Evolutionary conservation across 1,284 basidiomycete genomes (phyloP).

Genomic region (Kwoniella shivajii): DNA sequence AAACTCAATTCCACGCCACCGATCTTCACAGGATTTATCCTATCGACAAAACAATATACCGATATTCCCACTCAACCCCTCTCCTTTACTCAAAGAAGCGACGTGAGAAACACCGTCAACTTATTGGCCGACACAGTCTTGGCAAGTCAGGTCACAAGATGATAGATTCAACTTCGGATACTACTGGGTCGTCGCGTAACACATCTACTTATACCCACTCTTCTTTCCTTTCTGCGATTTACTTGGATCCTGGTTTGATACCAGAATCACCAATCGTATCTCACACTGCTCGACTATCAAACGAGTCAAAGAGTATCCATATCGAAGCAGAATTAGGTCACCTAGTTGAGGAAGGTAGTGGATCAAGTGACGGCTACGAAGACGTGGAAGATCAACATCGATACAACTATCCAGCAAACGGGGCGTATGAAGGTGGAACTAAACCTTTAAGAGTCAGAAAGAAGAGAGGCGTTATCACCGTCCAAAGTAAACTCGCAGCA

Average conservation of each 20-base stretch:
- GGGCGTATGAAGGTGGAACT: slow-evolving; percentile 25
- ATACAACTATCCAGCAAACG: no score
- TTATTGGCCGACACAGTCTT: no score
- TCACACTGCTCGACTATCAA: not conserved
- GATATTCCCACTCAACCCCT: no score
- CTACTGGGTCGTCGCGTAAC: not conserved
- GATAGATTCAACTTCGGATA: no score
- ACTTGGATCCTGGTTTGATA: not conserved
- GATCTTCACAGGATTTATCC: not conserved
- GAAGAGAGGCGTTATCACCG: slow-evolving; percentile 13
- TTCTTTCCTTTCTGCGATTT: not conserved
- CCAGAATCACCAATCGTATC: slow-evolving; percentile 6
- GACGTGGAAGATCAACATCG: slow-evolving; percentile 7
- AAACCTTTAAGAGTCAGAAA: slow-evolving; percentile 34
- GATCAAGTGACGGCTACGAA: not conserved
- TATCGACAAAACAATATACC: no score
- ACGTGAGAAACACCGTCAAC: no score
- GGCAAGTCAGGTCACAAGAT: no score
- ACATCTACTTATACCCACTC: not conserved
- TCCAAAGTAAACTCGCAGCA: slow-evolving; percentile 13
- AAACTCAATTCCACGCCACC: slow-evolving; percentile 2
- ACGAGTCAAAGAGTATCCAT: no score
- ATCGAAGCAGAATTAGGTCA: no score
- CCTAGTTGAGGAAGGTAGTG: not conserved
- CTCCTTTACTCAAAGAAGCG: no score